phyloP scores from a whole-genome alignment of 805 yeast genomes.

The Schwanniomyces occidentalis region DNA sequence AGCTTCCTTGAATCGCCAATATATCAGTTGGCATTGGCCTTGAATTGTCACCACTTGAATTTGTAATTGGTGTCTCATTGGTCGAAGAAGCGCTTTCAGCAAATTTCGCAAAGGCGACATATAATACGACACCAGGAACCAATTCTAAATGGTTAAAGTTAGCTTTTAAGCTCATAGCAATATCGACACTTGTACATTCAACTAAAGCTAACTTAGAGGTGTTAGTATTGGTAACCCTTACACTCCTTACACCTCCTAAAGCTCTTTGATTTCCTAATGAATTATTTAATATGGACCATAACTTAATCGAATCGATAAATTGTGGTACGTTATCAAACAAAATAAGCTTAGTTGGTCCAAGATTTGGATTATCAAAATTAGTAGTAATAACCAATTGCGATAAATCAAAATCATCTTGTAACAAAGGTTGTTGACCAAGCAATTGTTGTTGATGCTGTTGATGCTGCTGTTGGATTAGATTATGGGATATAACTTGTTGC shows the following conservation, averaged over 20 bases:
- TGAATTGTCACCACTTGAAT: constrained; percentile 8
- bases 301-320: constrained; percentile 52
- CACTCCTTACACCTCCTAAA: constrained; percentile 16
- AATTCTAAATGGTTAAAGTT: constrained; percentile 80
- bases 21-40: constrained; percentile 22
- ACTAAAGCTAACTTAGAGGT: constrained; percentile 46
- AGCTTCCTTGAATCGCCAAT: constrained; percentile 19
- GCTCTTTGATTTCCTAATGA: constrained; percentile 18
- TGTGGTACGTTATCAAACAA: constrained; percentile 81
- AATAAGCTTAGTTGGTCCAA: constrained; percentile 77
- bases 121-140: constrained; percentile 72
- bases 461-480: constrained; percentile 7
- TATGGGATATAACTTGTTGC: constrained; percentile 11
- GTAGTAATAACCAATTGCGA: constrained; percentile 63
- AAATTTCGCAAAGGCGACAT: constrained; percentile 83
- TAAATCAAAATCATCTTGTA: constrained; percentile 62
- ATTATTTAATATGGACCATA: constrained; percentile 24
- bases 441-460: constrained; percentile 9
- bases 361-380: constrained; percentile 64
- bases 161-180: constrained; percentile 78
- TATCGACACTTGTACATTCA: constrained; percentile 69
- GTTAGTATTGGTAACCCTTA: constrained; percentile 19
- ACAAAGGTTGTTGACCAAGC: constrained; percentile 19
- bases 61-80: constrained; percentile 1
- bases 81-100: constrained; percentile 24